Conservation (phyloP, 192 early-diverging fungal species). For the Rhizoclosmatium sp. region DNA sequence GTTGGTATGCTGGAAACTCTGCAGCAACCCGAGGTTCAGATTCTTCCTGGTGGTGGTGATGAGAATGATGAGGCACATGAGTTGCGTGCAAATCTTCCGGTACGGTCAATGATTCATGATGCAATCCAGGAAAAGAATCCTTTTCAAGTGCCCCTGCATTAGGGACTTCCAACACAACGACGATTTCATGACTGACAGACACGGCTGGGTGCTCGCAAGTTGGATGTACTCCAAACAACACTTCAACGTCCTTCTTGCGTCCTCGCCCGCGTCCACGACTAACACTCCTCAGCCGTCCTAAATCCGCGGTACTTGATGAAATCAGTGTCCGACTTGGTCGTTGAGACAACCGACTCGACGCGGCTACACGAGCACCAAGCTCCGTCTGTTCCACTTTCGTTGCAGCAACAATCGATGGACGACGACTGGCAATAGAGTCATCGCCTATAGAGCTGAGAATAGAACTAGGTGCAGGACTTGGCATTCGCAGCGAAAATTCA, state of each 20-base stretch:
- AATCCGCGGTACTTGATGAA: neutral
- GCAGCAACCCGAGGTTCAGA: too few species aligned
- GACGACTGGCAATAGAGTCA: too few species aligned
- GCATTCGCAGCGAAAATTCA: neutral
- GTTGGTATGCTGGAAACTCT: neutral
- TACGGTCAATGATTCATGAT: neutral
- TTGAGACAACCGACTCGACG: neutral
- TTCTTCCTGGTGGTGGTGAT: too few species aligned
- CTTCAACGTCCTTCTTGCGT: neutral
- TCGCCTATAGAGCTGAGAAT: too few species aligned
- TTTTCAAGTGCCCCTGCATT: neutral
- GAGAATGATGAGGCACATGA: too few species aligned
- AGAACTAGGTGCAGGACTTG: neutral
- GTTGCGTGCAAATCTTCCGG: too few species aligned
- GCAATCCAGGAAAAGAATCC: neutral
- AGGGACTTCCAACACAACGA: slow-evolving; percentile 17
- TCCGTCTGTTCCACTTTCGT: slow-evolving; percentile 9
- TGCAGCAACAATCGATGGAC: neutral
- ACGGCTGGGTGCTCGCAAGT: slow-evolving; percentile 20
- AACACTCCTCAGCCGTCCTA: neutral
- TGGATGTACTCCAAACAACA: slow-evolving; percentile 1
- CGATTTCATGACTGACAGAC: slow-evolving; percentile 26
- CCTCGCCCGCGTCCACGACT: neutral
- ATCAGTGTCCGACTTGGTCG: neutral
- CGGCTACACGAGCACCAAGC: neutral